phyloP scores from a whole-genome alignment of 202 grass and related monocot genomes.

The Schoenoplectus tabernaemontani region DNA sequence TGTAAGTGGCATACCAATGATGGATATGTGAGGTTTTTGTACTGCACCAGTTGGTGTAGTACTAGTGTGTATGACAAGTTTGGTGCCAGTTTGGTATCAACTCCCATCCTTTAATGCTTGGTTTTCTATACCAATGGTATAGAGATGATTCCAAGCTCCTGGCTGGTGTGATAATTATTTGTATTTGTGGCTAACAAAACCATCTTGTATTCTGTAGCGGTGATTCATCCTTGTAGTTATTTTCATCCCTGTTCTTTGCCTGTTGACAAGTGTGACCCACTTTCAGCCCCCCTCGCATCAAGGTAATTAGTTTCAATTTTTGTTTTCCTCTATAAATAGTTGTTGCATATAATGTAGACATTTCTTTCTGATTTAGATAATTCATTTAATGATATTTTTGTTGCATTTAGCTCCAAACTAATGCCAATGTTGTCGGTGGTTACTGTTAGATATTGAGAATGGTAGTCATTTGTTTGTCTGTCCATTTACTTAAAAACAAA shows the following conservation, averaged over 20 bases:
- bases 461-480: background rate
- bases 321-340: background rate
- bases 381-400: background rate
- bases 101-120: background rate
- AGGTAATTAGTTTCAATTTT: background rate
- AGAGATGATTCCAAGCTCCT: background rate
- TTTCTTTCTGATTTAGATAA: background rate
- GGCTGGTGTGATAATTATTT: background rate
- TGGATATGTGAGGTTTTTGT: background rate
- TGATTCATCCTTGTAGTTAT: background rate
- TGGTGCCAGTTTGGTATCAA: background rate
- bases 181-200: background rate
- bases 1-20: background rate
- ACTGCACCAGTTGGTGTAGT: background rate
- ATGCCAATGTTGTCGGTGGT: background rate
- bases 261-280: background rate
- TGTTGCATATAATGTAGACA: background rate
- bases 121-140: conserved; percentile 1
- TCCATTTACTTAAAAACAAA: background rate
- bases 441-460: conserved; percentile 4
- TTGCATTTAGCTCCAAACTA: background rate
- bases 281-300: background rate
- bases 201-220: background rate
- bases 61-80: background rate
- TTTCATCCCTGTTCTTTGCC: background rate